Evolutionary conservation across 495 filamentous ascomycete genomes (phyloP).

Genomic region (Astrothelium subdiscretum): DNA sequence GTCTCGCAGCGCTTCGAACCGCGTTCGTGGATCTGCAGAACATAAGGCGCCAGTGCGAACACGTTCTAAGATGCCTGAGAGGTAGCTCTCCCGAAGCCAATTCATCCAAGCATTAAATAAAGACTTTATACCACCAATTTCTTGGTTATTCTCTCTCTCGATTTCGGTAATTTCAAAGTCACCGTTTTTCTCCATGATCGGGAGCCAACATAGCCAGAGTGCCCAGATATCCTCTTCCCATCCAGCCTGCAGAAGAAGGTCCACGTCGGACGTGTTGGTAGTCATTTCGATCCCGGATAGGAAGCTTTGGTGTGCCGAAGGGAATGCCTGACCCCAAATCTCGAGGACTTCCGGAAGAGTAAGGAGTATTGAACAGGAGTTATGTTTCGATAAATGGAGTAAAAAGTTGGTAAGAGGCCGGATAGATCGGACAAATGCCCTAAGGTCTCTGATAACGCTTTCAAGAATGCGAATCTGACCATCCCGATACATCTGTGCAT

Average conservation of each 20-base stretch:
- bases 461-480: slow-evolving; percentile 19
- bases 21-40: neutral
- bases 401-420: neutral
- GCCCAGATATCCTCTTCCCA: slow-evolving; percentile 20
- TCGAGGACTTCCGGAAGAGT: slow-evolving; percentile 9
- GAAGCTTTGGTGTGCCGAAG: slow-evolving; percentile 1
- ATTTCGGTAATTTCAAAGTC: neutral
- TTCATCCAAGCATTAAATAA: neutral
- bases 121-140: neutral
- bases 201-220: slow-evolving; percentile 8
- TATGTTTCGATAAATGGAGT: neutral
- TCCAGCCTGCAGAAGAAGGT: slow-evolving; percentile 10
- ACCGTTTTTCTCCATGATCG: neutral
- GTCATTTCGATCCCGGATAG: slow-evolving; percentile 9
- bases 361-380: slow-evolving; percentile 1
- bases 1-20: neutral
- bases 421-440: slow-evolving; percentile 9
- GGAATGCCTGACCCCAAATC: neutral
- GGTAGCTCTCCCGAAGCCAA: neutral
- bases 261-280: slow-evolving; percentile 7
- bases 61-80: neutral
- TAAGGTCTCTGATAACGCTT: slow-evolving; percentile 11
- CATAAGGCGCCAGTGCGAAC: neutral
- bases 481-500: slow-evolving; percentile 20
- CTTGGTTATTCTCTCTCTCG: neutral